Base-by-base conservation (phyloP, 208 protist genomes). In the Trypanosoma cruzi region DNA sequence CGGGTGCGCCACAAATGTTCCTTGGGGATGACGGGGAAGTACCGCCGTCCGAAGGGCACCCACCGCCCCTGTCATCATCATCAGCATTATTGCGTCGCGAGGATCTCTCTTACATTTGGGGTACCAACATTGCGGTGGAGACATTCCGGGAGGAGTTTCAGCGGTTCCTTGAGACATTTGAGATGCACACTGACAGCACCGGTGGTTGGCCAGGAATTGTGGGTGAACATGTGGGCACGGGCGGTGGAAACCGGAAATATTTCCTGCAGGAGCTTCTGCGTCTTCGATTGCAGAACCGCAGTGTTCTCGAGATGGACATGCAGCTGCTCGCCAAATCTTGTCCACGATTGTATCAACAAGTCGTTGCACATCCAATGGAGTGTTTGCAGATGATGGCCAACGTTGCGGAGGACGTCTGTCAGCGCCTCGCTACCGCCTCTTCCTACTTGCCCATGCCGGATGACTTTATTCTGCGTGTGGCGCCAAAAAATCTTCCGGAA, bases 81-180 rank as follows among this genome's bases (percentile, higher is more conserved):
- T 18, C 24, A 31, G 53, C 65, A 16, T 69, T 68, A 28, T 59
- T 44, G 58, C 87, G 85, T 26, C 81, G 81, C 16, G 88, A 94
- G 48, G 88, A 94, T n/a, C 75, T 85, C 49, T 85, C 88, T 10
- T 96, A 96, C 68, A 92, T 96, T 54, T 96, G 92, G 92, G 92
- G 92, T 24, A 96, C 92, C 18, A 79, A 79, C 64, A 96, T 96
- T 57, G 86, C 92, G 29, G 83, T 94, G 48, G 88, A 96, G 71
- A 78, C 72, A n/a, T 96, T 95, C 59, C 75, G 81, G 14, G 75
- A 79, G 11, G 82, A 88, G 26, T 94, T 96, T 68, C 77, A 79
- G n/a, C 79, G 44, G n/a, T 92, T 92, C 54, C 67, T 96, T 1
- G 88, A 96, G 64, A 92, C 74, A 20, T 94, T 88, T 75, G 74